These are phyloP conservation scores for Ulmus americana DNA, from an alignment of 331 rosid genomes.

Conservation along the genomic window DNA sequence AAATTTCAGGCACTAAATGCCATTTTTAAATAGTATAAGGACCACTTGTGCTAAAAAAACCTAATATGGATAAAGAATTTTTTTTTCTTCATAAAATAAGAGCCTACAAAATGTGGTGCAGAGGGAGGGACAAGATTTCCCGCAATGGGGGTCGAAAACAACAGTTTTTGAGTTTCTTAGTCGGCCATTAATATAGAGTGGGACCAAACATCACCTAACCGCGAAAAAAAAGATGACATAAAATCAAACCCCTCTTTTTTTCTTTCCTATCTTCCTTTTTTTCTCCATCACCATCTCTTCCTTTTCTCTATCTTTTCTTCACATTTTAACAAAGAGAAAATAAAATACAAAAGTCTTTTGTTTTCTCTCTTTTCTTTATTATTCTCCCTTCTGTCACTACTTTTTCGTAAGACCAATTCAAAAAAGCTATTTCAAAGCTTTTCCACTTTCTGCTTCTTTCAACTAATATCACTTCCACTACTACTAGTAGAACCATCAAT, in stretches of 20 bases:
- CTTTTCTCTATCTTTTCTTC: not conserved
- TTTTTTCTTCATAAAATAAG: constrained; percentile 14
- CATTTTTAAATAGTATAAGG: no score
- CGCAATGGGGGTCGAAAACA: constrained; percentile 47
- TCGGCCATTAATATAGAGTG: constrained; percentile 48
- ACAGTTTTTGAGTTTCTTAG: constrained; percentile 40
- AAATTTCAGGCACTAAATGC: no score
- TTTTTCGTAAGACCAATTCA: constrained; percentile 43
- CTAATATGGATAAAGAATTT: no score
- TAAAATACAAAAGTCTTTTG: not conserved
- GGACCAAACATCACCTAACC: constrained; percentile 65
- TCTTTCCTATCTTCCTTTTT: constrained; percentile 4
- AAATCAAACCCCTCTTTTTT: constrained; percentile 7
- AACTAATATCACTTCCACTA: constrained; percentile 28
- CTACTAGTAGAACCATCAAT: constrained; percentile 51
- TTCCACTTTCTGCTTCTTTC: constrained; percentile 53
- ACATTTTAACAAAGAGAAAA: not conserved
- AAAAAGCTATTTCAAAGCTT: constrained; percentile 42
- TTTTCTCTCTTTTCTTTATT: constrained; percentile 13
- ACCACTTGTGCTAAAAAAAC: no score
- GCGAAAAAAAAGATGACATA: constrained; percentile 32
- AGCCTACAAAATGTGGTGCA: constrained; percentile 25
- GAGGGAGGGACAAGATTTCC: constrained; percentile 44
- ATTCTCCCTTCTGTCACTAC: constrained; percentile 13
- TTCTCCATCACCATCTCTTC: not conserved